Percentiles rank a stretch among this genome's conserved stretches.
These are phyloP conservation scores for Ophiostoma ips DNA, from an alignment of 2,329 filamentous ascomycete species.

Conservation along the genomic window DNA sequence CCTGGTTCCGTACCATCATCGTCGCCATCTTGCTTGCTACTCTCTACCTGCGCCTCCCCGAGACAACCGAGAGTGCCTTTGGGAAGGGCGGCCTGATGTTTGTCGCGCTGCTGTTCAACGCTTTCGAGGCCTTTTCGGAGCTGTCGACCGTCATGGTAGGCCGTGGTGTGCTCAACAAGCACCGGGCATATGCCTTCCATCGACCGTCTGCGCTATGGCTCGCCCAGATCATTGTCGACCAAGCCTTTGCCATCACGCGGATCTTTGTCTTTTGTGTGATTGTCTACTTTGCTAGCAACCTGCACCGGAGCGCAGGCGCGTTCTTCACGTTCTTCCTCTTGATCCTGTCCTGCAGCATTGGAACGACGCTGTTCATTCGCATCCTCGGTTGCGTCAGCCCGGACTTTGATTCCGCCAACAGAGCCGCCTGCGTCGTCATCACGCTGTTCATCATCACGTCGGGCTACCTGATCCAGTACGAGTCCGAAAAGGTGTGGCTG, in stretches of 20 bases:
- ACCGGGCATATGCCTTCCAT: slow-evolving; percentile 71
- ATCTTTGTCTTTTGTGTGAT: slow-evolving; percentile 62
- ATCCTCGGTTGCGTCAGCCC: slow-evolving; percentile 62
- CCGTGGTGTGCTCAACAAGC: slow-evolving; percentile 71
- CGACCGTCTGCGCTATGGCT: slow-evolving; percentile 72
- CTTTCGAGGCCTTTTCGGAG: slow-evolving; percentile 76
- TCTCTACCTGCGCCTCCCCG: slow-evolving; percentile 57
- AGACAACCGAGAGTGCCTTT: slow-evolving; percentile 58
- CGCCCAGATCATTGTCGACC: slow-evolving; percentile 67
- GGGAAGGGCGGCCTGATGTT: slow-evolving; percentile 72
- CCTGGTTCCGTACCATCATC: slow-evolving; percentile 53
- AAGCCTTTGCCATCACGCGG: slow-evolving; percentile 55
- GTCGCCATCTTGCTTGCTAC: slow-evolving; percentile 70
- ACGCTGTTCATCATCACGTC: slow-evolving; percentile 70
- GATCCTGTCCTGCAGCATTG: slow-evolving; percentile 53
- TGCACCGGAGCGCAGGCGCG: slow-evolving; percentile 54
- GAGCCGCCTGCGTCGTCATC: slow-evolving; percentile 65
- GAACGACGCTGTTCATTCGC: slow-evolving; percentile 66
- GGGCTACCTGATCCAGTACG: slow-evolving; percentile 73
- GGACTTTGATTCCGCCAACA: slow-evolving; percentile 76
- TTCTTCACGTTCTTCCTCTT: slow-evolving; percentile 69
- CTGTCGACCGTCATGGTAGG: slow-evolving; percentile 53
- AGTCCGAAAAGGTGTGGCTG: slow-evolving; percentile 59
- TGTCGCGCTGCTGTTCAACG: slow-evolving; percentile 68
- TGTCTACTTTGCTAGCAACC: slow-evolving; percentile 64